Evolutionary conservation across 2,329 filamentous ascomycete species (phyloP).

Genomic region (Onygenales sp.): DNA sequence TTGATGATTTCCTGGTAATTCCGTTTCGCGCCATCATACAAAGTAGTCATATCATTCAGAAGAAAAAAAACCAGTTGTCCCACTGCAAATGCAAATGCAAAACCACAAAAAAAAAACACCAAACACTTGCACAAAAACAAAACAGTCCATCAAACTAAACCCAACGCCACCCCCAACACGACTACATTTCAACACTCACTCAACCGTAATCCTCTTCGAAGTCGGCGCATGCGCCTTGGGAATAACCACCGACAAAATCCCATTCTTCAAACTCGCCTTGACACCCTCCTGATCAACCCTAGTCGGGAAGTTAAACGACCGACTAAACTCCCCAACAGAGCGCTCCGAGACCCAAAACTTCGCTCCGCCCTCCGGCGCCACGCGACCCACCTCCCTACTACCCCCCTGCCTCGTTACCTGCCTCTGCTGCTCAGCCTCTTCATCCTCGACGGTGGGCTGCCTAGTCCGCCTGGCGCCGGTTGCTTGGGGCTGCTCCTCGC

Average conservation of each 20-base stretch:
- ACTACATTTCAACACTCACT: conserved; percentile 24
- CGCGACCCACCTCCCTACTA: not conserved
- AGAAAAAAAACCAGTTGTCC: too few relatives aligned
- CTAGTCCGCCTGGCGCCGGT: conserved; percentile 13
- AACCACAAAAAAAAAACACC: too few relatives aligned
- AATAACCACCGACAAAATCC: conserved; percentile 46
- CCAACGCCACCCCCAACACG: not conserved
- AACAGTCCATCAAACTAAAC: not conserved
- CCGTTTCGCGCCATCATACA: too few relatives aligned
- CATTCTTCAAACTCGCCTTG: conserved; percentile 50
- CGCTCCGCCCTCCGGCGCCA: conserved; percentile 14
- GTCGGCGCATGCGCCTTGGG: conserved; percentile 44
- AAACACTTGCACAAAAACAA: not conserved
- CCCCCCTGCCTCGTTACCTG: not conserved
- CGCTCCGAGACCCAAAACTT: conserved; percentile 51
- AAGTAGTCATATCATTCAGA: too few relatives aligned
- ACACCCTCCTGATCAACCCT: conserved; percentile 50
- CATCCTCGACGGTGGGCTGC: conserved; percentile 48
- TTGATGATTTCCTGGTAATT: too few relatives aligned
- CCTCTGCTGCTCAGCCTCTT: conserved; percentile 21
- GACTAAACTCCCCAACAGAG: conserved; percentile 47
- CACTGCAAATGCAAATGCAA: too few relatives aligned
- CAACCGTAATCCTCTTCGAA: conserved; percentile 45
- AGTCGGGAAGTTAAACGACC: conserved; percentile 47
- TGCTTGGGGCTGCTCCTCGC: conserved; percentile 7